Evolutionary conservation across 2,329 filamentous ascomycete species (phyloP).

Genomic region (Aspergillus thermomutatus): DNA sequence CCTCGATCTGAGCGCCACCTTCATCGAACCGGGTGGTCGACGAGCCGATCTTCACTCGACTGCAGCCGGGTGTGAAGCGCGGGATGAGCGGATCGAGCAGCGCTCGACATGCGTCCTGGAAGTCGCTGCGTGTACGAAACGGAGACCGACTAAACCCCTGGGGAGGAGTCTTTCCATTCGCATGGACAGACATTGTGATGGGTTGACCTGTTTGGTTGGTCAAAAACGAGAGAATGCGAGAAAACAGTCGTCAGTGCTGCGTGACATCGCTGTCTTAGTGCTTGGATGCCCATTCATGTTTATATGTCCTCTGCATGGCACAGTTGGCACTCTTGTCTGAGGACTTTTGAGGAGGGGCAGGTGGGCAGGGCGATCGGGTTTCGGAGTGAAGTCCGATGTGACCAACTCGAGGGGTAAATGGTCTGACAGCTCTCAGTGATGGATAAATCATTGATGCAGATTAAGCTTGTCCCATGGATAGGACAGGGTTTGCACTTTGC

Average conservation of each 20-base stretch:
- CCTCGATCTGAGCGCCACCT: slow-evolving; percentile 72
- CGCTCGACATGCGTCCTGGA: slow-evolving; percentile 60
- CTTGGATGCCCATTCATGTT: neutral
- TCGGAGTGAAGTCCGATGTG: neutral
- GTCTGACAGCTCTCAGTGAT: neutral
- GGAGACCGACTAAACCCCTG: slow-evolving; percentile 26
- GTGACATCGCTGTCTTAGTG: neutral
- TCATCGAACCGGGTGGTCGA: slow-evolving; percentile 76
- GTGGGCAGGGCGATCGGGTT: neutral
- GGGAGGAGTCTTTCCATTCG: slow-evolving; percentile 27
- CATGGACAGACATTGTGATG: slow-evolving; percentile 26
- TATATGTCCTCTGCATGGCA: neutral
- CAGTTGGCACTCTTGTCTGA: neutral
- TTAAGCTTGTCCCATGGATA: neutral
- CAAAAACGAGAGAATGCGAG: neutral
- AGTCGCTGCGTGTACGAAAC: slow-evolving; percentile 26
- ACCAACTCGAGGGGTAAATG: neutral
- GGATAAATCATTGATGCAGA: neutral
- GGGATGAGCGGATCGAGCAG: slow-evolving; percentile 68
- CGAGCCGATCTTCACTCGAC: slow-evolving; percentile 64
- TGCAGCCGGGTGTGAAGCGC: slow-evolving; percentile 66
- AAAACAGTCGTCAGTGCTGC: neutral
- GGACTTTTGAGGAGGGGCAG: neutral
- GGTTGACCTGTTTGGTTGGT: neutral
- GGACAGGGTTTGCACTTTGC: neutral